Evolutionary conservation across 1,139 yeast species (phyloP).

Genomic region (Geotrichum cucujoidarum): DNA sequence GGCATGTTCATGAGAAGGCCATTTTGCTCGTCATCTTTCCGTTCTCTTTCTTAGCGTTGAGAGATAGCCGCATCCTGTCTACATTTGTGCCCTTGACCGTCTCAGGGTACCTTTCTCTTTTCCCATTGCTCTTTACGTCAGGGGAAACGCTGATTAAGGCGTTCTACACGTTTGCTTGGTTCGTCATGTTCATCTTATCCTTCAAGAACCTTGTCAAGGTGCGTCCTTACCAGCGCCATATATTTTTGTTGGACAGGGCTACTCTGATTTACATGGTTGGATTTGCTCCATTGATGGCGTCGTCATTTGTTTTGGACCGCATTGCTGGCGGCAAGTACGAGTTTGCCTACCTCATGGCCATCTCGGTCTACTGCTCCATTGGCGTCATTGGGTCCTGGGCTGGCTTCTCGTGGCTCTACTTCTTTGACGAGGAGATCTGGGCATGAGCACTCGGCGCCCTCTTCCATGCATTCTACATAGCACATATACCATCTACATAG

Average conservation of each 20-base stretch:
- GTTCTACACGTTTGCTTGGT: slow-evolving; percentile 81
- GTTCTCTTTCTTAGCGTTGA: slow-evolving; percentile 66
- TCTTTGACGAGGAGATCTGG: slow-evolving; percentile 44
- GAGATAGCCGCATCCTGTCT: slow-evolving; percentile 61
- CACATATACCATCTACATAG: background rate
- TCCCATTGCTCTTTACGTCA: slow-evolving; percentile 80
- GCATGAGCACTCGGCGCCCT: too few relatives aligned
- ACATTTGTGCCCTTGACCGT: slow-evolving; percentile 59
- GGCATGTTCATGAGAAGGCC: slow-evolving; percentile 99
- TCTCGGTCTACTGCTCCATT: slow-evolving; percentile 79
- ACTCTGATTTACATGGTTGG: slow-evolving; percentile 65
- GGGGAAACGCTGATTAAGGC: slow-evolving; percentile 75
- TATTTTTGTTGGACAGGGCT: slow-evolving; percentile 66
- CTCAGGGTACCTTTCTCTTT: slow-evolving; percentile 81
- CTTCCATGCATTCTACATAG: too few relatives aligned
- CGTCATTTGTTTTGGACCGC: slow-evolving; percentile 53
- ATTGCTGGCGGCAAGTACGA: slow-evolving; percentile 43
- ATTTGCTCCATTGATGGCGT: slow-evolving; percentile 57
- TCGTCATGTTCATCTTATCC: slow-evolving; percentile 67
- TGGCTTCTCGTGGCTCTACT: slow-evolving; percentile 82
- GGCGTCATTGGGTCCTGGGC: slow-evolving; percentile 89
- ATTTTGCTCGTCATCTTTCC: slow-evolving; percentile 86
- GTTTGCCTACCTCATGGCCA: slow-evolving; percentile 72
- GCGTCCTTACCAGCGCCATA: slow-evolving; percentile 48
- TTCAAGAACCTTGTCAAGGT: slow-evolving; percentile 61